Conservation (phyloP, 176 grass and related monocot genomes). For the Guadua angustifolia region DNA sequence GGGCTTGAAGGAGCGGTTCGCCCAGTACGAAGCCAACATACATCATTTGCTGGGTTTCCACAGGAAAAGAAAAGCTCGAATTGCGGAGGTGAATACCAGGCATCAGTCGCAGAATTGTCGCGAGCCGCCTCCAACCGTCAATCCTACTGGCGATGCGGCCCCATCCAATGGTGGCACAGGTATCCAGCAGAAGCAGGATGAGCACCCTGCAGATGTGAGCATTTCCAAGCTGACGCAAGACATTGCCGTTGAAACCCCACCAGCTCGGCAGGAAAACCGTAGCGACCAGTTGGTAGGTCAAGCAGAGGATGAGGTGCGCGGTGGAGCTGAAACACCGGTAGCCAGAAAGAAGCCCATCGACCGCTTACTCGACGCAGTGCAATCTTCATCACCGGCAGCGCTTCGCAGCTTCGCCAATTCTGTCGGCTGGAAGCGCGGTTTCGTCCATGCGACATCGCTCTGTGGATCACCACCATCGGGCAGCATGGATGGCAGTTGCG, state of each 20-base stretch:
- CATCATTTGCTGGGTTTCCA: not conserved
- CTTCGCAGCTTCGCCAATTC: not conserved
- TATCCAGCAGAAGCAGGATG: not conserved
- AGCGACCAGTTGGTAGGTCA: not conserved
- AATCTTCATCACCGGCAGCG: not conserved
- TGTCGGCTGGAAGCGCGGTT: conserved; percentile 4
- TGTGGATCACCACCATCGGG: not conserved
- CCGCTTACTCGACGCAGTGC: not conserved
- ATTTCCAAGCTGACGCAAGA: too few species aligned
- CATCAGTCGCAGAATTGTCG: not conserved
- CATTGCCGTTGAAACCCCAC: not conserved
- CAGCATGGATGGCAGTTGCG: not conserved
- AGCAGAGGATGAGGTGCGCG: not conserved
- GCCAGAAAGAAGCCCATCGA: conserved; percentile 2
- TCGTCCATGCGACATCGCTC: not conserved
- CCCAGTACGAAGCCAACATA: not conserved
- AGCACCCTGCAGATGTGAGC: too few species aligned
- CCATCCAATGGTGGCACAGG: not conserved
- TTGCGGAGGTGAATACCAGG: not conserved
- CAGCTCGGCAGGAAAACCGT: not conserved
- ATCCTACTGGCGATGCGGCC: not conserved
- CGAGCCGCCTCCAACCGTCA: not conserved
- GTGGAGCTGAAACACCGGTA: not conserved
- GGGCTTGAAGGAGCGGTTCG: not conserved
- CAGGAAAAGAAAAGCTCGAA: not conserved